A percentile compares a stretch with the other conserved stretches of the same genome.
Evolutionary conservation across 768 basidiomycete species (phyloP).

Genomic region (Leccinum incarnatum): DNA sequence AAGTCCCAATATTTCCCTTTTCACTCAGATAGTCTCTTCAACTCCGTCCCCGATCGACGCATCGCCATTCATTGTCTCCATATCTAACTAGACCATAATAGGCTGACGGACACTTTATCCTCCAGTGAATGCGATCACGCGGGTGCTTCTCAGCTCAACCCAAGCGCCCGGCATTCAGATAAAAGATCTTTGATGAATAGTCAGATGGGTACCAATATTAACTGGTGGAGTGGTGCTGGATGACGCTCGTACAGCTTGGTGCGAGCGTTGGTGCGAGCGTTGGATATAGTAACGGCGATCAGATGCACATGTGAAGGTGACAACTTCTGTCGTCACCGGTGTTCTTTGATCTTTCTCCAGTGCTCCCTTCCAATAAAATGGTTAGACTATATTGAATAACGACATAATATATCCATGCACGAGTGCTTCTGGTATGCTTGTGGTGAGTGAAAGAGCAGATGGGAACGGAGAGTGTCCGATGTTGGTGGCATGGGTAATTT

Average conservation of each 20-base stretch:
- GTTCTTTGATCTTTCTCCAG: slow-evolving; percentile 3
- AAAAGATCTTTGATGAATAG: slow-evolving; percentile 56
- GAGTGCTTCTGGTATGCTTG: not conserved
- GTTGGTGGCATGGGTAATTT: not conserved
- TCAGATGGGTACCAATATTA: not conserved
- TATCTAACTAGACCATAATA: slow-evolving; percentile 1
- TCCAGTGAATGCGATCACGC: slow-evolving; percentile 71
- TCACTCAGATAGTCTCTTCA: slow-evolving; percentile 1
- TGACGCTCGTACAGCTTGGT: slow-evolving; percentile 25
- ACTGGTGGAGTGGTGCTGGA: not conserved
- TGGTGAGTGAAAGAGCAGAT: not conserved
- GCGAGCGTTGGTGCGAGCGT: slow-evolving; percentile 13
- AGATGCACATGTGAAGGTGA: slow-evolving; percentile 7
- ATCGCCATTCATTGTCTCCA: slow-evolving; percentile 2
- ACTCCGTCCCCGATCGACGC: slow-evolving; percentile 15
- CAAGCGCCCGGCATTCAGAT: slow-evolving; percentile 90
- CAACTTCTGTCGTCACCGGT: not conserved
- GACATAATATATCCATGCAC: slow-evolving; percentile 1
- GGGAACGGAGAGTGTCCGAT: not conserved
- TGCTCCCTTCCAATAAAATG: not conserved
- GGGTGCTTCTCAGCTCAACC: slow-evolving; percentile 79
- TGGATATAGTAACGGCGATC: slow-evolving; percentile 25
- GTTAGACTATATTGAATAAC: slow-evolving; percentile 3
- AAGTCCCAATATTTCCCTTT: slow-evolving; percentile 4
- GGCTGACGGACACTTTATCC: slow-evolving; percentile 9